phyloP scores from a whole-genome alignment of 257 asterid genomes.

The Solanum sejunctum region DNA sequence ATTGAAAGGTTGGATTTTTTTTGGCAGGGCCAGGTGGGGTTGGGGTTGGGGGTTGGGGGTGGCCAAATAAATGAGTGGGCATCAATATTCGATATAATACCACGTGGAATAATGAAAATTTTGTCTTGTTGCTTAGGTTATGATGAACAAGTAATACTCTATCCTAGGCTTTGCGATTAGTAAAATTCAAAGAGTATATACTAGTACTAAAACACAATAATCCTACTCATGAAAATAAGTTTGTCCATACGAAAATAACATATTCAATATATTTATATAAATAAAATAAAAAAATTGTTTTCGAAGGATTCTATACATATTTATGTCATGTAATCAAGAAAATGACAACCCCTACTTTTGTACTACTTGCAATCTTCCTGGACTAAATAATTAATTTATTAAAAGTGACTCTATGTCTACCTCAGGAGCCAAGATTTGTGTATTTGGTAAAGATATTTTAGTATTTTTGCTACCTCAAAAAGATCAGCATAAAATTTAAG shows the following conservation, averaged over 20 bases:
- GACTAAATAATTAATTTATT: background rate
- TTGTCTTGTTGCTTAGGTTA: background rate
- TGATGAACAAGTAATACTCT: background rate
- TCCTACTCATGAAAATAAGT: background rate
- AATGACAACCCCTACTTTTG: background rate
- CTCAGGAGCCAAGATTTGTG: background rate
- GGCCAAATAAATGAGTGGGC: background rate
- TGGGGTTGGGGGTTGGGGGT: no score
- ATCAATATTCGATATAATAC: background rate
- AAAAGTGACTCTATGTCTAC: background rate
- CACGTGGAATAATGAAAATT: background rate
- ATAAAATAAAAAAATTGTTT: accelerated
- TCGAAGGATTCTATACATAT: background rate
- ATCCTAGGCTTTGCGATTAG: constrained; percentile 10
- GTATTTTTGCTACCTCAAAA: background rate
- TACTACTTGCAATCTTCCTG: background rate
- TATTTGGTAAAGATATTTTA: background rate
- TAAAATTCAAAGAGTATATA: background rate
- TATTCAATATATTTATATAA: no score
- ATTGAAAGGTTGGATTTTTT: background rate
- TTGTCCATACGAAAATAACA: no score
- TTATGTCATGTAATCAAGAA: background rate
- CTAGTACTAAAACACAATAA: no score
- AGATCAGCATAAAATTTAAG: background rate
- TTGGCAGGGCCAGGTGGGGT: no score